Conservation (phyloP, 2,329 filamentous ascomycete species). For the Hypoxylon sp. region DNA sequence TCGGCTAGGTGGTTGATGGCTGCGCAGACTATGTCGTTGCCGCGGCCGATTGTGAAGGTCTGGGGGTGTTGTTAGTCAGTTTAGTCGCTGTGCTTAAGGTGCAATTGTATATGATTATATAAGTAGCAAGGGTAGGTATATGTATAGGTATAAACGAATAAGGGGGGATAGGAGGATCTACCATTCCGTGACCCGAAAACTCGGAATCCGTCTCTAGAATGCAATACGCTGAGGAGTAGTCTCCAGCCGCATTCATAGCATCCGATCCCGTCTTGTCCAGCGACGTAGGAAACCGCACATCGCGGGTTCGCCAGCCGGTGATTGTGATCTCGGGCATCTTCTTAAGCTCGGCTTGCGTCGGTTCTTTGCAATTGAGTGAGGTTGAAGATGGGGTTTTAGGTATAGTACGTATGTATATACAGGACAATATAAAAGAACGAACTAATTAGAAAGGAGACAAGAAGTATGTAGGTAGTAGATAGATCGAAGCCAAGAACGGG, state of each 20-base stretch:
- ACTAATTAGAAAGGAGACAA: not conserved
- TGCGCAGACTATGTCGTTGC: constrained; percentile 90
- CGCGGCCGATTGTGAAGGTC: constrained; percentile 86
- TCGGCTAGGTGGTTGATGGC: constrained; percentile 82
- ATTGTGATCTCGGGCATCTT: constrained; percentile 71
- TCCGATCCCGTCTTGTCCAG: constrained; percentile 96
- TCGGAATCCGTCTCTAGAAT: constrained; percentile 83
- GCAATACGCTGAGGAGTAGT: constrained; percentile 95
- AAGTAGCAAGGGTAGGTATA: not conserved
- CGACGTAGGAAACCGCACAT: constrained; percentile 87
- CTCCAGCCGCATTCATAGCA: constrained; percentile 93
- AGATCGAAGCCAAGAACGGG: not conserved
- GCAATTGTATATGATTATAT: not conserved
- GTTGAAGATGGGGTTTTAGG: not conserved
- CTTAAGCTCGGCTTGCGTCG: constrained; percentile 1
- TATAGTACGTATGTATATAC: not conserved
- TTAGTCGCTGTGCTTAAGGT: no score
- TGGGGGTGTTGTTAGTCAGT: constrained; percentile 44
- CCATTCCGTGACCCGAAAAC: constrained; percentile 81
- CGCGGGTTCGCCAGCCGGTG: constrained; percentile 74
- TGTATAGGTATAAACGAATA: not conserved
- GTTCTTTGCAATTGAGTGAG: not conserved
- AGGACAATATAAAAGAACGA: not conserved
- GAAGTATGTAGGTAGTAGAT: not conserved
- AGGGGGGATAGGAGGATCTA: constrained; percentile 45